A percentile compares a stretch with the other conserved stretches of the same genome.
phyloP scores from a whole-genome alignment of 805 yeast genomes.

The Saccharomycopsis javanensis region DNA sequence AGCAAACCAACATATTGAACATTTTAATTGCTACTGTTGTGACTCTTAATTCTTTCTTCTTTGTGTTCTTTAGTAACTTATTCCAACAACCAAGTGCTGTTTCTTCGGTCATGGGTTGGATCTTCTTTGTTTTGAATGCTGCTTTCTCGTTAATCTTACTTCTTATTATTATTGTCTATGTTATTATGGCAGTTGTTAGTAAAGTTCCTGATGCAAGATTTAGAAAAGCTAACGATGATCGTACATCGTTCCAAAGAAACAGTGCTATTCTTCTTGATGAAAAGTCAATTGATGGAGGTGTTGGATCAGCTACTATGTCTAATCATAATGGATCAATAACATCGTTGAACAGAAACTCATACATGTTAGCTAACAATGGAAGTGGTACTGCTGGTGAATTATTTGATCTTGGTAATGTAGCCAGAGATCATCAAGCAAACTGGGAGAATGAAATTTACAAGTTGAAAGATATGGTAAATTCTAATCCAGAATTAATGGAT shows the following conservation, averaged over 20 bases:
- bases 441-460: conserved; percentile 55
- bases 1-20: conserved; percentile 68
- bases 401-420: conserved; percentile 71
- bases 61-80: conserved; percentile 75
- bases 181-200: conserved; percentile 52
- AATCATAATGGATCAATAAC: conserved; percentile 26
- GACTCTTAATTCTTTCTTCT: conserved; percentile 72
- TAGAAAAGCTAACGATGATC: conserved; percentile 83
- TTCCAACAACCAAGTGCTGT: conserved; percentile 76
- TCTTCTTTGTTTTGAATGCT: conserved; percentile 82
- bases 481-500: conserved; percentile 11
- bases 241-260: conserved; percentile 72
- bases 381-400: conserved; percentile 33
- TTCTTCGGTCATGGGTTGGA: conserved; percentile 82
- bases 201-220: conserved; percentile 85
- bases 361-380: conserved; percentile 12
- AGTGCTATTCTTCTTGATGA: conserved; percentile 25
- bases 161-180: conserved; percentile 57
- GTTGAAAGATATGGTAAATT: conserved; percentile 17
- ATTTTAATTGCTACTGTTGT: conserved; percentile 64
- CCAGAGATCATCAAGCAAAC: conserved; percentile 65
- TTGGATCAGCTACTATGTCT: not conserved
- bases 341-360: not conserved
- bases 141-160: conserved; percentile 73
- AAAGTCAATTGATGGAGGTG: conserved; percentile 20